phyloP scores from a whole-genome alignment of 2,329 filamentous ascomycete genomes.

The Pezicula carpinea region DNA sequence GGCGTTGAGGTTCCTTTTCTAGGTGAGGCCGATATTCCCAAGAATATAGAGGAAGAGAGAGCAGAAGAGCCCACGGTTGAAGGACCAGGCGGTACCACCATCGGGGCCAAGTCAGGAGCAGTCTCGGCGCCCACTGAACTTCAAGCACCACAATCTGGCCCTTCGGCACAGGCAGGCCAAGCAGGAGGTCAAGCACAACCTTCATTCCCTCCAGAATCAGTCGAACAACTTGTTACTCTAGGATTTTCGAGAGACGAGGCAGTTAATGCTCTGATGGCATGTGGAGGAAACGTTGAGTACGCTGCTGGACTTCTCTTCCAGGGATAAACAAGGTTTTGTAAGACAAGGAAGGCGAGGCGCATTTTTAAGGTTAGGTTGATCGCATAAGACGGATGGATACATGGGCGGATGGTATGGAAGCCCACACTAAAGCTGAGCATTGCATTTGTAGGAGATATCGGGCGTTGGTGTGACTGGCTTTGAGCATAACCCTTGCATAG shows the following conservation, averaged over 20 bases:
- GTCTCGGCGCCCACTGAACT: conserved; percentile 44
- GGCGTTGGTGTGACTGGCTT: not conserved
- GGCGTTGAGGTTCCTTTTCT: conserved; percentile 85
- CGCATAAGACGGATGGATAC: not conserved
- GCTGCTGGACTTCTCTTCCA: conserved; percentile 78
- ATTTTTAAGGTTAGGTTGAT: not conserved
- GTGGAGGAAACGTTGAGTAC: conserved; percentile 79
- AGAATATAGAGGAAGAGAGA: conserved; percentile 65
- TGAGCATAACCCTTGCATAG: too few species aligned
- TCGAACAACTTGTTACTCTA: conserved; percentile 72
- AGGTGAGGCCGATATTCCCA: conserved; percentile 92
- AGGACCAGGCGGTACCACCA: conserved; percentile 83
- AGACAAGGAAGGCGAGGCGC: too few species aligned
- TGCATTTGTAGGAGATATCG: conserved; percentile 11
- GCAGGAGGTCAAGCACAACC: conserved; percentile 21
- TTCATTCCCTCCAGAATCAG: conserved; percentile 50
- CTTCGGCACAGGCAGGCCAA: conserved; percentile 17
- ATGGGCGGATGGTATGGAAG: conserved; percentile 8
- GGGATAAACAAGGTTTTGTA: conserved; percentile 26
- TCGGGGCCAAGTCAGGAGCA: conserved; percentile 78
- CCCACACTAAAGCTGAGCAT: conserved; percentile 10
- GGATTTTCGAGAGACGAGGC: conserved; percentile 75
- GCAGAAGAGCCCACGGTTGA: conserved; percentile 77
- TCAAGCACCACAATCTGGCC: conserved; percentile 15
- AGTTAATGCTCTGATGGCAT: conserved; percentile 74